Percentiles rank a stretch among this genome's conserved stretches.
Conservation (phyloP, 495 filamentous ascomycete genomes). For the Penicillium canariense region DNA sequence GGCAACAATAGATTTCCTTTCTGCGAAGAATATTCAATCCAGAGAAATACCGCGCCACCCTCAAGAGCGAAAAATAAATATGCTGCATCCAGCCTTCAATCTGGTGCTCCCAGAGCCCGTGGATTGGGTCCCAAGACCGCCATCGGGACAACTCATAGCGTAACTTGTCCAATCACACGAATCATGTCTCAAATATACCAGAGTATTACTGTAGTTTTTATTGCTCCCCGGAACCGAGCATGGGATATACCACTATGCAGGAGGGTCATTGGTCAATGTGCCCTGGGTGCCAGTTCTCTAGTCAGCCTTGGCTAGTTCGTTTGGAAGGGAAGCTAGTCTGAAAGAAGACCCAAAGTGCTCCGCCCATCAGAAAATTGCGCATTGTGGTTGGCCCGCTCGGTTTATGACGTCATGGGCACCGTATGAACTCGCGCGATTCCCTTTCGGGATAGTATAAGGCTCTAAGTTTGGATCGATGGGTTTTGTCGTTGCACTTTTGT, state of each 20-base stretch:
- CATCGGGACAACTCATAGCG: not conserved
- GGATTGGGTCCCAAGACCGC: not conserved
- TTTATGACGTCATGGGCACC: slow-evolving; percentile 23
- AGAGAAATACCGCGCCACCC: too few species aligned
- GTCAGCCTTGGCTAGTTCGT: not conserved
- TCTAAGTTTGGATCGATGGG: slow-evolving; percentile 9
- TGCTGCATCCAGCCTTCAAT: not conserved
- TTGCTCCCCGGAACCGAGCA: too few species aligned
- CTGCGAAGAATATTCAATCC: too few species aligned
- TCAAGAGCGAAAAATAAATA: too few species aligned
- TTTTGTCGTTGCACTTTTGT: slow-evolving; percentile 11
- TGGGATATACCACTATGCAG: not conserved
- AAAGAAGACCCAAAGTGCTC: not conserved
- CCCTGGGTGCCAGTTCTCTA: not conserved
- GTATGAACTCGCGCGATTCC: slow-evolving; percentile 12
- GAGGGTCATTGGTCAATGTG: not conserved
- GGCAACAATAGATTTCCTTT: too few species aligned
- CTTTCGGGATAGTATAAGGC: slow-evolving; percentile 14
- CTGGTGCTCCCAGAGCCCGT: not conserved
- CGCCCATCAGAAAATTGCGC: not conserved
- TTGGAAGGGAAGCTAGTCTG: not conserved
- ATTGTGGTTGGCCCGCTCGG: slow-evolving; percentile 26
- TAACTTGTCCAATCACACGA: not conserved
- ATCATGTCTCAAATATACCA: not conserved
- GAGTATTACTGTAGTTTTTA: not conserved